Base-by-base conservation (phyloP, 2,329 filamentous ascomycete species). In the Colletotrichum limetticola region DNA sequence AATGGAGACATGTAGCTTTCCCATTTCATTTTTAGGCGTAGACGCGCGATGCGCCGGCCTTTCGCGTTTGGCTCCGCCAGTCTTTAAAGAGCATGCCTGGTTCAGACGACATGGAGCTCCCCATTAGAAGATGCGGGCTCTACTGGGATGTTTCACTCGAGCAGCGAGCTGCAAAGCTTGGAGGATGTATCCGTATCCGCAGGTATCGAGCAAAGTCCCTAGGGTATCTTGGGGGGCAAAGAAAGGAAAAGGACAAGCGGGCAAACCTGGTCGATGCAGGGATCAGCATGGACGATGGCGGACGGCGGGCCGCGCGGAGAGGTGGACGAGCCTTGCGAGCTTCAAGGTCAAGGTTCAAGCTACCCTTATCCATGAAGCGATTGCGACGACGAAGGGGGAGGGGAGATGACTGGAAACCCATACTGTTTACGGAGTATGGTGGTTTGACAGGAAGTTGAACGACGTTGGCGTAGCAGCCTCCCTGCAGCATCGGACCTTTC, bases 401-500 rank as follows among this genome's bases (percentile, higher is more conserved):
- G 35, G 42, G 42, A 26, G 28, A 12, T 68, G 66, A 68, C 46
- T 22, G 66, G 30, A 32, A n/a, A 46, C 19, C 55, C 32, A 35
- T 35, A 35, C 32, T 35, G 3, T 35, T 16, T 19, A 42, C 14
- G 16, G 37, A 14, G 42, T 32, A 11, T 22, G 35, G 19, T 24
- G 52, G 37, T 72, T 52, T 68, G 58, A 64, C 60, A 52, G 57
- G 49, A 49, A 49, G 42, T 49, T 49, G 42, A 35, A 70, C 66
- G 55, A 65, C 66, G 66, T 70, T 72, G 70, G 60, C 60, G 66
- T 30, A 46, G 58, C 53, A 71, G 69, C 69, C 58, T 71, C 65
- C 53, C 30, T 72, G 70, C 66, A 70, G 70, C 67, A 72, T 72
- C 70, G 70, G 70, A 72, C 66, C 70, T 72, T 72, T 70, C 26